Conservation (phyloP, 108 stramenopile genomes). For the Fragilariopsis cylindrus region DNA sequence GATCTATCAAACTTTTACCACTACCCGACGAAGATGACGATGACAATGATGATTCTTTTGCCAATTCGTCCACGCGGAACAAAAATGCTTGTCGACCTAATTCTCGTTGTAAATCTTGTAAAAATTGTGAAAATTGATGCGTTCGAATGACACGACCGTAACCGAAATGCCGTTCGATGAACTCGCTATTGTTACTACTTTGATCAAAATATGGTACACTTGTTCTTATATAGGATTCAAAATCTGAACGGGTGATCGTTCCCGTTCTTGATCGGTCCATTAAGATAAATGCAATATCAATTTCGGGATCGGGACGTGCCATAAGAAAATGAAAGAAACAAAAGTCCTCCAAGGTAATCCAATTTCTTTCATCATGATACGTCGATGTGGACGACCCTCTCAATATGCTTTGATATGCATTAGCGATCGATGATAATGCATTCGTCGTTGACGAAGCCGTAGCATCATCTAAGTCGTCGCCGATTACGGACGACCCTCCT, state of each 20-base stretch:
- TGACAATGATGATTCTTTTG: neutral
- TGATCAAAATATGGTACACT: conserved; percentile 32
- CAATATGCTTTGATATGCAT: conserved; percentile 35
- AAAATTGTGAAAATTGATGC: conserved; percentile 53
- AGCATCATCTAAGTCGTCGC: neutral
- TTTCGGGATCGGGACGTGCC: conserved; percentile 57
- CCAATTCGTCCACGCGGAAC: conserved; percentile 2
- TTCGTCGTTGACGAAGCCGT: neutral
- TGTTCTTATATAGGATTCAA: conserved; percentile 27
- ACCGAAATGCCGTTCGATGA: conserved; percentile 53
- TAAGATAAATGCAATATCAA: conserved; percentile 56
- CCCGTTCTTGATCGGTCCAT: conserved; percentile 38
- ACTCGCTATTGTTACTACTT: conserved; percentile 30
- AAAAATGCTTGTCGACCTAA: conserved; percentile 55
- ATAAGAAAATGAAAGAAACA: conserved; percentile 57
- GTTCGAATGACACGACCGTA: conserved; percentile 30
- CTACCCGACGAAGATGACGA: conserved; percentile 6
- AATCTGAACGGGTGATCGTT: conserved; percentile 25
- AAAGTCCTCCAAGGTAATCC: conserved; percentile 46
- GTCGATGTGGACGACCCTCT: conserved; percentile 7
- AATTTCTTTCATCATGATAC: conserved; percentile 8
- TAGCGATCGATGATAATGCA: conserved; percentile 19
- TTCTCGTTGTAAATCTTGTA: conserved; percentile 51
- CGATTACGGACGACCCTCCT: neutral
- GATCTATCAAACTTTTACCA: conserved; percentile 12